Percentiles rank a stretch among this genome's conserved stretches.
These are phyloP conservation scores for Biscogniauxia mediterranea DNA, from an alignment of 2,329 filamentous ascomycete species.

Conservation along the genomic window DNA sequence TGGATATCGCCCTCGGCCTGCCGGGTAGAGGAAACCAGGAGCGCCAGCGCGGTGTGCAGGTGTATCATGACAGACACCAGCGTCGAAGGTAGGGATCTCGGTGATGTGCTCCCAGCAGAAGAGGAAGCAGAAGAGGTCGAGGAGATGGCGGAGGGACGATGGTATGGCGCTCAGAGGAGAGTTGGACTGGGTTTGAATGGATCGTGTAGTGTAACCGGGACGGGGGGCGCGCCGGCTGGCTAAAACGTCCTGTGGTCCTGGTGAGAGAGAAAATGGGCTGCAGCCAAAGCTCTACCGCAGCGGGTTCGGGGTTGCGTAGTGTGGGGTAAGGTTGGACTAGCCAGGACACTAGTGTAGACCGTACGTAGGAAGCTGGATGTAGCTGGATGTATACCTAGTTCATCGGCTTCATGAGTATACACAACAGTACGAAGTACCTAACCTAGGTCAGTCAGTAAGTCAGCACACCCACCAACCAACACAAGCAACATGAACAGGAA, in stretches of 20 bases:
- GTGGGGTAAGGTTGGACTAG: conserved; percentile 1
- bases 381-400: not conserved
- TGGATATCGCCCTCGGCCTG: conserved; percentile 26
- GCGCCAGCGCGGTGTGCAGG: conserved; percentile 22
- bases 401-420: no score
- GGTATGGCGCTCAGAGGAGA: not conserved
- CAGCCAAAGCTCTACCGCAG: not conserved
- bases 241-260: not conserved
- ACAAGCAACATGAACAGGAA: no score
- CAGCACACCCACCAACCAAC: no score
- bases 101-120: conserved; percentile 10
- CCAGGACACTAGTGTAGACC: not conserved
- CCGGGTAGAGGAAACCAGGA: conserved; percentile 29
- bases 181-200: not conserved
- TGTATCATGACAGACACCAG: conserved; percentile 29
- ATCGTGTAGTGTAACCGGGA: conserved; percentile 4
- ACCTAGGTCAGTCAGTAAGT: no score
- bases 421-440: no score
- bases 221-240: conserved; percentile 1
- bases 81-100: conserved; percentile 11
- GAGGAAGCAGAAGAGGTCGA: conserved; percentile 5
- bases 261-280: conserved; percentile 1
- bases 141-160: not conserved
- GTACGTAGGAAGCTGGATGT: not conserved
- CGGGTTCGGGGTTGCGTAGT: conserved; percentile 1